Conservation (phyloP, 176 grass and related monocot genomes). For the Coix lacrymajobi region DNA sequence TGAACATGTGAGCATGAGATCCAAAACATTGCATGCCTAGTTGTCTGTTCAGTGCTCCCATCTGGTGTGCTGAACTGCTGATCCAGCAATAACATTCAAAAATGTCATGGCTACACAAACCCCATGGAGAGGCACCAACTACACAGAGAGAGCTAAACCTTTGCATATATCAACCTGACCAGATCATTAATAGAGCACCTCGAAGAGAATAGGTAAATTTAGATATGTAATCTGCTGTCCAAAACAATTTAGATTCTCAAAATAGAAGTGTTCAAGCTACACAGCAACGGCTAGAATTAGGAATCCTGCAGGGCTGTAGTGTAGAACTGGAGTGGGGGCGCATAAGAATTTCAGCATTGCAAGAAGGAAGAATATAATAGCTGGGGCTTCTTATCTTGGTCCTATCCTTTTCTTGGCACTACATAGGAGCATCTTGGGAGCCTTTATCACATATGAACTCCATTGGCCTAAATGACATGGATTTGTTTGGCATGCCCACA, state of each 20-base stretch:
- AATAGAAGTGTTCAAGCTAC: too few species aligned
- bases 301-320: not conserved
- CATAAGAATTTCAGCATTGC: conserved; percentile 29
- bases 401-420: conserved; percentile 69
- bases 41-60: conserved; percentile 50
- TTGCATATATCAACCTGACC: not conserved
- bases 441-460: conserved; percentile 48
- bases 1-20: conserved; percentile 44
- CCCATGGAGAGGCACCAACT: conserved; percentile 22
- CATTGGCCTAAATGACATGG: conserved; percentile 48
- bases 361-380: conserved; percentile 43
- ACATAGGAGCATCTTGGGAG: conserved; percentile 53
- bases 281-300: not conserved
- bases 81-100: conserved; percentile 48
- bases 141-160: not conserved
- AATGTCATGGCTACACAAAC: conserved; percentile 23
- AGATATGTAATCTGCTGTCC: too few species aligned
- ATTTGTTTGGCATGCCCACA: conserved; percentile 52
- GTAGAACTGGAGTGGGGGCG: not conserved
- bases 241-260: too few species aligned
- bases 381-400: conserved; percentile 52
- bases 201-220: too few species aligned
- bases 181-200: too few species aligned
- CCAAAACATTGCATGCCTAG: conserved; percentile 43
- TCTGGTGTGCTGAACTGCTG: conserved; percentile 41